Evolutionary conservation across 768 basidiomycete genomes (phyloP), one percentile per base, ranked within the genome.

Genomic region (Panellus pusillus): DNA sequence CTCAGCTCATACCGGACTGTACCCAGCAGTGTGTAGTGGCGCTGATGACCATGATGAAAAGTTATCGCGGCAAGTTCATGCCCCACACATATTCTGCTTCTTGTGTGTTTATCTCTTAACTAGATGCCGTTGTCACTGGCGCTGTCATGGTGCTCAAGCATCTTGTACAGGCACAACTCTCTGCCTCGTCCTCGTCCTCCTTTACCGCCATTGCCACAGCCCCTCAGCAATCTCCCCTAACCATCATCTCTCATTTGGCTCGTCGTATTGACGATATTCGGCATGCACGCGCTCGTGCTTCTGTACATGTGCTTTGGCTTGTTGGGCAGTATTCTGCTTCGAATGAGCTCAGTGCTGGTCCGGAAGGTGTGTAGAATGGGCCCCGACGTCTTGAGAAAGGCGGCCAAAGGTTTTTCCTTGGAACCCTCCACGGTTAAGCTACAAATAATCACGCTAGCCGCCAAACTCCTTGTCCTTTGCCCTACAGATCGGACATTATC

Each of bases 301-400:
- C 90, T 61, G 84, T n/a, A n/a, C n/a, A n/a, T n/a, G n/a, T 98
- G 1, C 72, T 93, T 20, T 97, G 96, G 93, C 81, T 98, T 0
- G 93, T 93, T 0, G 95, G 96, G 0, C 93, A 97, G 67, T 92
- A 92, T 65, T 82, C 89, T 15, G 77, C 77, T 13, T 67, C 70
- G 6, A 64, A 67, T 15, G 71, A 70, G 37, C 64, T 62, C 20
- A 54, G 61, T 37, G 58, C 69, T 15, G 68, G 74, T 1, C 74
- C 81, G 2, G 79, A 82, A 46, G 85, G 84, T 14, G 70, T 93
- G 83, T 75, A 5, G 76, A 79, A 28, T 95, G 91, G 91, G 91
- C 86, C 0, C 96, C 1, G 97, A 99, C 66, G 82, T 96, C 5
- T 70, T 98, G 11, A 75, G 96, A n/a, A 87, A 87, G 61, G 72